Percentiles rank a stretch among this genome's conserved stretches.
These are phyloP conservation scores for Rhizopogon vinicolor DNA, from an alignment of 768 basidiomycete genomes.

Conservation along the genomic window DNA sequence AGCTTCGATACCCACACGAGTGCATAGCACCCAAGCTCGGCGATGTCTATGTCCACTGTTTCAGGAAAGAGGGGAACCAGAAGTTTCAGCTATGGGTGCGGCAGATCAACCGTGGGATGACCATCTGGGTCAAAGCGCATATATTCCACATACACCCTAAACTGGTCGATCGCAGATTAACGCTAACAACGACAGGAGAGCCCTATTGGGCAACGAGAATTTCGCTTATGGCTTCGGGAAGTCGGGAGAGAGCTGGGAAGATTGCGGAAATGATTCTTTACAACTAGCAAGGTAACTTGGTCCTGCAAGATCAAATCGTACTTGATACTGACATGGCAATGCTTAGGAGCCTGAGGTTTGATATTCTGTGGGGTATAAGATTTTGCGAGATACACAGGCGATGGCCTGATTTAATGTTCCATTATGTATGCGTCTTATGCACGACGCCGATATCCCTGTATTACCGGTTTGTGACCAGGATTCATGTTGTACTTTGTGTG, in stretches of 20 bases:
- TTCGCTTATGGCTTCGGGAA: background rate
- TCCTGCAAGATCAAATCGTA: background rate
- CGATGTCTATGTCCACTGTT: background rate
- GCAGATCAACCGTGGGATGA: background rate
- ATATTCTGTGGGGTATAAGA: too few species aligned
- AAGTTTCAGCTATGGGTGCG: slow-evolving; percentile 2
- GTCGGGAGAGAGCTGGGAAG: background rate
- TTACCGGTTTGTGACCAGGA: too few species aligned
- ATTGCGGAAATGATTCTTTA: background rate
- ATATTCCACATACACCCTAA: background rate
- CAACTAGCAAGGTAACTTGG: background rate
- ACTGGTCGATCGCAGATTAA: background rate
- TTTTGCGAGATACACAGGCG: too few species aligned
- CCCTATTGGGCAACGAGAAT: background rate
- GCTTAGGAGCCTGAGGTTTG: too few species aligned
- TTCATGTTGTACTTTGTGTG: too few species aligned
- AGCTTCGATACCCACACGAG: background rate
- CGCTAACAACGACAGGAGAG: background rate
- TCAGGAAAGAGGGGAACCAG: background rate
- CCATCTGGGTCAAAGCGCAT: slow-evolving; percentile 1
- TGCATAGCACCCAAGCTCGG: background rate
- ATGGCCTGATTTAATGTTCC: too few species aligned
- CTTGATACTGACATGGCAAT: background rate
- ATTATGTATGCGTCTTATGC: too few species aligned
- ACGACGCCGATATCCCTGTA: too few species aligned